A percentile compares a stretch with the other conserved stretches of the same genome.
Evolutionary conservation across 768 basidiomycete genomes (phyloP).

Genomic region (Amanita rimosa): DNA sequence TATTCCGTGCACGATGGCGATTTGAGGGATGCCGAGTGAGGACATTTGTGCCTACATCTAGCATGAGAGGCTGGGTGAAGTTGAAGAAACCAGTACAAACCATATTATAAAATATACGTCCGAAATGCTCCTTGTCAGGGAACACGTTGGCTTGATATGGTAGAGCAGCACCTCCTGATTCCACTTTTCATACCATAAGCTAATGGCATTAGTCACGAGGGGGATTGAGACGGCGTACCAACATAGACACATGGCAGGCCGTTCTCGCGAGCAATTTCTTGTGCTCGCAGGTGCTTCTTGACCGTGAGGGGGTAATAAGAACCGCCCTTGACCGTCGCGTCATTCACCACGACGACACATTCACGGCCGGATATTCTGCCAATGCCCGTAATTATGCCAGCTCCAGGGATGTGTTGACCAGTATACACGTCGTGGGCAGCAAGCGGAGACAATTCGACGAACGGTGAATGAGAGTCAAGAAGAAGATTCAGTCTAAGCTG

Average conservation of each 20-base stretch:
- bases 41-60: constrained; percentile 79
- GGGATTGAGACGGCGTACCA: constrained; percentile 35
- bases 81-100: constrained; percentile 24
- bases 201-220: not conserved
- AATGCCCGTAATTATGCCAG: constrained; percentile 84
- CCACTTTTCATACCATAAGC: constrained; percentile 39
- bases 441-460: constrained; percentile 77
- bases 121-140: constrained; percentile 93
- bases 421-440: constrained; percentile 86
- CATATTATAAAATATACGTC: constrained; percentile 97
- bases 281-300: constrained; percentile 92
- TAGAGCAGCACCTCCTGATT: constrained; percentile 88
- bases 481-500: constrained; percentile 50
- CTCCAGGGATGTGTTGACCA: constrained; percentile 66
- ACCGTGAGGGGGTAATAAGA: constrained; percentile 89
- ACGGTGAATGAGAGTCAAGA: constrained; percentile 80
- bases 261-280: constrained; percentile 90
- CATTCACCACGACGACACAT: constrained; percentile 88
- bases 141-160: constrained; percentile 93
- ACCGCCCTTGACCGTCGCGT: constrained; percentile 89
- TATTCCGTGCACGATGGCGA: constrained; percentile 90
- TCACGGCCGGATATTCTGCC: constrained; percentile 72
- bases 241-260: constrained; percentile 86
- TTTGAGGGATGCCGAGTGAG: constrained; percentile 81
- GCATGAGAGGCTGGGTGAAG: constrained; percentile 6